Evolutionary conservation across 768 basidiomycete species (phyloP).

Genomic region (Mycena venus): DNA sequence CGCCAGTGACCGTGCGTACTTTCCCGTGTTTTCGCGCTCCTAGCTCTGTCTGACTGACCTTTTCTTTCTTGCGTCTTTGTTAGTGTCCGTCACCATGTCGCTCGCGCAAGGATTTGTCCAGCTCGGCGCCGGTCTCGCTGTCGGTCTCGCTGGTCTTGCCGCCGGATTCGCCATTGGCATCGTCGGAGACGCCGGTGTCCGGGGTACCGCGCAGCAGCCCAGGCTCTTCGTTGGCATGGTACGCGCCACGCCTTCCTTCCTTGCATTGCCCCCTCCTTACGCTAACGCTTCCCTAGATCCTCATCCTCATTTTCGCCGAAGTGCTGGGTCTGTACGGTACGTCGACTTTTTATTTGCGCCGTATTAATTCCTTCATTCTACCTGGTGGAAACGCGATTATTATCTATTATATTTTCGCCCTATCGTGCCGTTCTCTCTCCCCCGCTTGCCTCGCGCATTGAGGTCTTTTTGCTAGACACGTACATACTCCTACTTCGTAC

Average conservation of each 20-base stretch:
- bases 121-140: conserved; percentile 93
- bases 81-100: conserved; percentile 85
- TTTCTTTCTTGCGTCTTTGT: background rate
- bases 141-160: conserved; percentile 94
- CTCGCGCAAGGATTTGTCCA: conserved; percentile 95
- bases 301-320: conserved; percentile 98
- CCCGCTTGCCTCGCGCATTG: too few species aligned
- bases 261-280: background rate
- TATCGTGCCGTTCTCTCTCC: background rate
- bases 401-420: background rate
- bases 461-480: background rate
- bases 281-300: conserved; percentile 65
- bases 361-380: background rate
- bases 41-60: background rate
- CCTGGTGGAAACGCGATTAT: too few species aligned
- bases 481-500: background rate
- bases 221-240: conserved; percentile 96
- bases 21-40: background rate
- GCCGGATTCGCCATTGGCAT: conserved; percentile 99
- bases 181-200: conserved; percentile 98
- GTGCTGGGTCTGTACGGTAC: conserved; percentile 92
- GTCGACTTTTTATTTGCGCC: conserved; percentile 18
- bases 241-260: too few species aligned
- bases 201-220: conserved; percentile 97
- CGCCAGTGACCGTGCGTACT: conserved; percentile 81